Evolutionary conservation across 1,284 basidiomycete species (phyloP).

Genomic region (Peniophora sp.): DNA sequence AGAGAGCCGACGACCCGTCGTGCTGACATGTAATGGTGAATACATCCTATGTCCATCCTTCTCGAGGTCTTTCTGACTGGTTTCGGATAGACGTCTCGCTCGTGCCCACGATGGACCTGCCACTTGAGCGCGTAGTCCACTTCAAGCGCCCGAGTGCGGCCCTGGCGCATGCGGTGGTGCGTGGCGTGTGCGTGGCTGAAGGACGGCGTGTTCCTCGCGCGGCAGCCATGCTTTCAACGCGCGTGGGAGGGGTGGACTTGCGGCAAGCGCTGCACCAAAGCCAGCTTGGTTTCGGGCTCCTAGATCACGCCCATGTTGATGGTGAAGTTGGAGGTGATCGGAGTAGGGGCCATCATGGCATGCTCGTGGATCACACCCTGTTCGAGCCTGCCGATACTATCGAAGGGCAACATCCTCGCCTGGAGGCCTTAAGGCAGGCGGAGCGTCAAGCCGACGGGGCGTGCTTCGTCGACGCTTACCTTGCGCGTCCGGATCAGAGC

Average conservation of each 20-base stretch:
- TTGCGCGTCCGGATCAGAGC: too few relatives aligned
- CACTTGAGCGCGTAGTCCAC: constrained; percentile 66
- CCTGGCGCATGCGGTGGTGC: constrained; percentile 68
- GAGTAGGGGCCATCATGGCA: too few relatives aligned
- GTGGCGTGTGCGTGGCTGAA: constrained; percentile 55
- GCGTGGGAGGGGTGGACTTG: constrained; percentile 7
- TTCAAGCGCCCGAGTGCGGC: constrained; percentile 56
- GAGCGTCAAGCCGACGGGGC: too few relatives aligned
- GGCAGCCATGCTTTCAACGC: constrained; percentile 11
- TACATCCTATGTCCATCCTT: too few relatives aligned
- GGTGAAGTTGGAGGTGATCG: too few relatives aligned
- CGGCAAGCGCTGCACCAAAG: constrained; percentile 12
- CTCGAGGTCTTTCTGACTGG: too few relatives aligned
- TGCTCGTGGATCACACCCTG: too few relatives aligned
- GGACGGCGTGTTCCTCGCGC: constrained; percentile 33
- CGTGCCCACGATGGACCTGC: constrained; percentile 66
- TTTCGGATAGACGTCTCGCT: constrained; percentile 52
- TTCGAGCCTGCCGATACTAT: too few relatives aligned
- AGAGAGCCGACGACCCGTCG: constrained; percentile 76
- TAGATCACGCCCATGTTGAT: too few relatives aligned
- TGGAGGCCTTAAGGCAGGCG: too few relatives aligned
- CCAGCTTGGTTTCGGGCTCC: constrained; percentile 8
- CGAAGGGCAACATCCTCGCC: too few relatives aligned
- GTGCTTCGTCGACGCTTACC: too few relatives aligned
- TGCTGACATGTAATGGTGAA: constrained; percentile 93